Base-by-base conservation (phyloP, 192 early-diverging fungal genomes). In the Backusella mclennaniae region DNA sequence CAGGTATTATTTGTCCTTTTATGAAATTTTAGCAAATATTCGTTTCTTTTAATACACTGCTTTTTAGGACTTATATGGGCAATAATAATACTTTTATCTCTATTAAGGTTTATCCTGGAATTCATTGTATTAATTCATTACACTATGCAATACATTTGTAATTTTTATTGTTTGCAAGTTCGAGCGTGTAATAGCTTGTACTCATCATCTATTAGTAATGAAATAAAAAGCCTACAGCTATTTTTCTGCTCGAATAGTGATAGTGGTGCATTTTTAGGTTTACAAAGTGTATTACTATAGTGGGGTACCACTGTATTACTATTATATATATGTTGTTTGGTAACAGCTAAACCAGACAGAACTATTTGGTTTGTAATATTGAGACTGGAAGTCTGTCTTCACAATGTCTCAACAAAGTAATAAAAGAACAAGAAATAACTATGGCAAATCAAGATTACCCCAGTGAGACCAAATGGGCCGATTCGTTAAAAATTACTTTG, bases 351-450 rank as follows among this genome's bases (percentile, higher is more conserved):
- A 53, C 49, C 49, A 53, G 17, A 53, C 17, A 53, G n/a, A 53
- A n/a, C 5, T 53, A 53, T 19, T 53, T 6, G 49, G 49, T 7
- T 53, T 53, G 2, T 33, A 33, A 33, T 33, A 33, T 33, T 2
- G 3, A 33, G 17, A 6, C 49, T 53, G 49, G 49, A 53, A 53
- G 0, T 53, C 15, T 53, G 49, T 53, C n/a, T 53, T 53, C 0
- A 53, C 49, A 53, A 53, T 53, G 49, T 53, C 19, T 53, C n/a
- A 53, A 53, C 49, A 53, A 53, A 53, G 49, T 53, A 53, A 53
- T 0, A 53, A 53, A 53, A 53, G 49, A 53, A 53, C n/a, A 53
- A 53, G 49, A 53, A 53, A 53, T 53, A 7, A 53, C 49, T 23
- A 53, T 53, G 49, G 19, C n/a, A 53, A 53, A 53, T 19, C 49